A percentile compares a stretch with the other conserved stretches of the same genome.
Conservation (phyloP, 2,329 filamentous ascomycete species). For the Neonectria hederae region DNA sequence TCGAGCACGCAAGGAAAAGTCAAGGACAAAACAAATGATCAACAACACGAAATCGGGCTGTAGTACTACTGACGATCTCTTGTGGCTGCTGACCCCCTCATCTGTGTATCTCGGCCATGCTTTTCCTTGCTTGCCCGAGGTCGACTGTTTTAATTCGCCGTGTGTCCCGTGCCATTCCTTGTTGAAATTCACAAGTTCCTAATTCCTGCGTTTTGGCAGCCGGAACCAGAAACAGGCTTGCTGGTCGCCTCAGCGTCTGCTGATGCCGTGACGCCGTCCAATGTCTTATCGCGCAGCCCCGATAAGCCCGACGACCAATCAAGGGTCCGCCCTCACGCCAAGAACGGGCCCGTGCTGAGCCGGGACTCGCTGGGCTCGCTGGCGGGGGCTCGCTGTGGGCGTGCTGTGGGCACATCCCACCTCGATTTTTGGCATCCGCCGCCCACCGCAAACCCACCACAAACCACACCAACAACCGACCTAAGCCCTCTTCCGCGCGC, state of each 20-base stretch:
- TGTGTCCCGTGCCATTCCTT: conserved; percentile 10
- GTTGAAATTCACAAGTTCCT: neutral
- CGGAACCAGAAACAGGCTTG: conserved; percentile 7
- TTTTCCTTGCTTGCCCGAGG: neutral
- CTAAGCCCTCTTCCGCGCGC: conserved; percentile 10
- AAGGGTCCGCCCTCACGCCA: conserved; percentile 24
- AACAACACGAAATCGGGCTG: neutral
- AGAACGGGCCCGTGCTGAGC: conserved; percentile 32
- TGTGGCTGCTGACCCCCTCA: neutral
- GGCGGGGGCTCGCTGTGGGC: neutral
- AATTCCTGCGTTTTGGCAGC: conserved; percentile 2
- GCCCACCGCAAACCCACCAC: conserved; percentile 21
- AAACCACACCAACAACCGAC: conserved; percentile 19
- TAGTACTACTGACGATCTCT: neutral
- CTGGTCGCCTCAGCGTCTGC: conserved; percentile 10
- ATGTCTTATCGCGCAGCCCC: conserved; percentile 34
- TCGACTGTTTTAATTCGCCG: neutral
- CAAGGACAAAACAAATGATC: neutral
- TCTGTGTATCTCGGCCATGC: neutral
- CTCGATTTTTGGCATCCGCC: conserved; percentile 40
- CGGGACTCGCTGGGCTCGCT: conserved; percentile 24
- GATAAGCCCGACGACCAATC: conserved; percentile 42
- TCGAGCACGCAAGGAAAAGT: neutral
- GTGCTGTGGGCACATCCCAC: conserved; percentile 40
- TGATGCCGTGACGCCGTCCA: conserved; percentile 26